A percentile compares a stretch with the other conserved stretches of the same genome.
These are phyloP conservation scores for Penicillium pulvis DNA, from an alignment of 495 filamentous ascomycete species.

Conservation along the genomic window DNA sequence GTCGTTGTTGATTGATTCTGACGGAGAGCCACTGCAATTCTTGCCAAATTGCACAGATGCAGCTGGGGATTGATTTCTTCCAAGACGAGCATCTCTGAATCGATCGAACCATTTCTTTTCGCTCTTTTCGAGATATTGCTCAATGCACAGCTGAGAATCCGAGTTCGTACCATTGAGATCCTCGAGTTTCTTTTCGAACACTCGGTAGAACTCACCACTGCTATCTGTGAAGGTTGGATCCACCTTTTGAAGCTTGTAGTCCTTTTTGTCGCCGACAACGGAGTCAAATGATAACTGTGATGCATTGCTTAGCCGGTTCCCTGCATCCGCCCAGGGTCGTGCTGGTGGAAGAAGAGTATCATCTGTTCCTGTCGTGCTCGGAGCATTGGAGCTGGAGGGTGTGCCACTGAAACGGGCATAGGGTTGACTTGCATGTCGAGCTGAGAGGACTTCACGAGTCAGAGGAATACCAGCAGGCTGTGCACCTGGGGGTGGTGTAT, in stretches of 20 bases:
- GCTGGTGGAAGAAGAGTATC: conserved; percentile 39
- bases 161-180: conserved; percentile 59
- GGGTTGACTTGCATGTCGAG: conserved; percentile 35
- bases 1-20: conserved; percentile 40
- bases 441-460: conserved; percentile 23
- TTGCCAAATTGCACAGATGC: conserved; percentile 44
- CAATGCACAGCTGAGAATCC: conserved; percentile 63
- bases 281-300: conserved; percentile 56
- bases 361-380: conserved; percentile 45
- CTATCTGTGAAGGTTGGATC: conserved; percentile 73
- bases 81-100: conserved; percentile 60
- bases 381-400: conserved; percentile 24
- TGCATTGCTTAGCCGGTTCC: conserved; percentile 42
- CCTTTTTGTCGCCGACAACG: conserved; percentile 62
- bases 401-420: conserved; percentile 25
- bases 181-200: conserved; percentile 63
- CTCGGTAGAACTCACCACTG: conserved; percentile 61
- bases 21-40: conserved; percentile 30
- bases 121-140: conserved; percentile 65
- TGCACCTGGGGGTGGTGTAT: conserved; percentile 16
- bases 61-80: conserved; percentile 49
- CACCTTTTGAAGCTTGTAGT: conserved; percentile 68
- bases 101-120: conserved; percentile 72
- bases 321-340: conserved; percentile 36
- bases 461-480: conserved; percentile 17